phyloP scores from a whole-genome alignment of 176 grass and related monocot species.

The Ampelocalamus luodianensis region DNA sequence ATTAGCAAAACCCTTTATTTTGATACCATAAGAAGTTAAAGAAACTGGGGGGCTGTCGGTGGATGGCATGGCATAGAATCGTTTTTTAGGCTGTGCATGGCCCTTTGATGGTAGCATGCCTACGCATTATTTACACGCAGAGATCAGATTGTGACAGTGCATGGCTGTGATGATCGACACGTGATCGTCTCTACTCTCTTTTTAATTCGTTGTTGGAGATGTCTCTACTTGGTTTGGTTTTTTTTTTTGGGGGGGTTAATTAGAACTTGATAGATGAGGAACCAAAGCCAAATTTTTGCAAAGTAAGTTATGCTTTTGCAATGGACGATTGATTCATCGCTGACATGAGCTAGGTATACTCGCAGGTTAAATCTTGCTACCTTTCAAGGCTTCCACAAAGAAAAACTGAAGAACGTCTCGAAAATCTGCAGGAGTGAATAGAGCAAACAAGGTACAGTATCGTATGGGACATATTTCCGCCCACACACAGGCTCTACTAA shows the following conservation, averaged over 20 bases:
- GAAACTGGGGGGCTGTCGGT: neutral
- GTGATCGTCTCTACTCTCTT: neutral
- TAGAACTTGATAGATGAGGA: neutral
- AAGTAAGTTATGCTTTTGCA: neutral
- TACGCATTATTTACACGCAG: neutral
- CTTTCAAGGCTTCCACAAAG: neutral
- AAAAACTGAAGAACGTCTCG: neutral
- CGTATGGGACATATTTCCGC: neutral
- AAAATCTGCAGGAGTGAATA: neutral
- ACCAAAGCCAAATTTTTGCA: neutral
- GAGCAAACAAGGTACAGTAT: constrained; percentile 30
- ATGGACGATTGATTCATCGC: neutral
- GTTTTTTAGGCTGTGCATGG: neutral
- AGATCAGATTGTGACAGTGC: neutral
- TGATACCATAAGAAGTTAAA: too few species aligned
- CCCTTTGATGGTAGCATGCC: neutral
- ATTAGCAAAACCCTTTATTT: too few species aligned
- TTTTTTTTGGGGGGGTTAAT: neutral
- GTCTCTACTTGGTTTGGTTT: constrained; percentile 8
- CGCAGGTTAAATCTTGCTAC: constrained; percentile 31
- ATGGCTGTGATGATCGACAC: neutral
- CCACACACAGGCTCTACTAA: neutral
- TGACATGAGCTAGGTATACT: constrained; percentile 4
- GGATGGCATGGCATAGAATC: neutral
- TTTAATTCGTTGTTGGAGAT: too few species aligned